These are phyloP conservation scores for Cercophora samala DNA, from an alignment of 495 filamentous ascomycete species.

Conservation along the genomic window DNA sequence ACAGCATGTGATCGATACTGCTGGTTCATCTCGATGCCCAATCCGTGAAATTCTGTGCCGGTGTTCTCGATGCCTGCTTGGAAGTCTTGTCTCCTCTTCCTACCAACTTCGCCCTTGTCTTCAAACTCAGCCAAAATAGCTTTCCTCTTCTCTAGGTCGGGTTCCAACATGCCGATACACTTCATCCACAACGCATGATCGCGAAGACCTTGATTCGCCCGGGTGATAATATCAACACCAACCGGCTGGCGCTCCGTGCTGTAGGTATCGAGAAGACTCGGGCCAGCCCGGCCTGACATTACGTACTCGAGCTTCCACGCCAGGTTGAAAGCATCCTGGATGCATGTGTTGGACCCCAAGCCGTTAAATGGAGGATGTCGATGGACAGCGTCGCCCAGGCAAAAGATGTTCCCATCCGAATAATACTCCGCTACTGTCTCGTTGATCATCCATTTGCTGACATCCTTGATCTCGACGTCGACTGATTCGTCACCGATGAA, in stretches of 20 bases:
- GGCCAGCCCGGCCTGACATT: constrained; percentile 33
- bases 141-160: constrained; percentile 24
- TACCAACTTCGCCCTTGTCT: constrained; percentile 27
- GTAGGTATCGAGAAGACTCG: constrained; percentile 34
- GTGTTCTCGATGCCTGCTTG: constrained; percentile 33
- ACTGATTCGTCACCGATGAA: constrained; percentile 52
- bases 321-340: constrained; percentile 50
- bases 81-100: constrained; percentile 24
- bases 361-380: constrained; percentile 49
- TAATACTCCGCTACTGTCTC: constrained; percentile 44
- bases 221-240: constrained; percentile 35
- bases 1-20: constrained; percentile 35
- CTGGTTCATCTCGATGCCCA: constrained; percentile 44
- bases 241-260: constrained; percentile 44
- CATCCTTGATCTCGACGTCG: constrained; percentile 34
- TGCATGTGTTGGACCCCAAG: constrained; percentile 48
- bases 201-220: constrained; percentile 40
- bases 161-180: constrained; percentile 36
- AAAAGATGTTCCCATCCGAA: constrained; percentile 42
- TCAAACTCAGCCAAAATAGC: constrained; percentile 32
- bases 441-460: constrained; percentile 44
- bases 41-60: constrained; percentile 36
- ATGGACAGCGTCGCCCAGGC: constrained; percentile 49
- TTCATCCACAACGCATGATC: constrained; percentile 36
- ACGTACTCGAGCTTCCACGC: constrained; percentile 49